Base-by-base conservation (phyloP, 164 flowering plant genomes). In the Kingdonia uniflora region DNA sequence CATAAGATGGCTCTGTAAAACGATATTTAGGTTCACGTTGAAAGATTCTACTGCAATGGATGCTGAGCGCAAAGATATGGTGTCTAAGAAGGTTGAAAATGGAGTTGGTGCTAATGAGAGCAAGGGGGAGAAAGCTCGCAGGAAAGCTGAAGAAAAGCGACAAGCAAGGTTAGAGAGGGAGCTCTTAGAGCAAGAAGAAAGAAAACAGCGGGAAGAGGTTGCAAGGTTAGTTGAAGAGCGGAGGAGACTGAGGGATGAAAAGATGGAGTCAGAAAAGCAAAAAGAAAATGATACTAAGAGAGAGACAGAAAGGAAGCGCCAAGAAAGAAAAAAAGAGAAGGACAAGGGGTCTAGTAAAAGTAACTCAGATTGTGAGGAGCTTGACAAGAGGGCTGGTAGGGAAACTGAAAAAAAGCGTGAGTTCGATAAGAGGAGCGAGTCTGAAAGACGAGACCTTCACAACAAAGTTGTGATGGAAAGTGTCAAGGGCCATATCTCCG, bases 91-190 rank as follows among this genome's bases (percentile, higher is more conserved):
- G 55, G 80, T 75, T 51, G 95, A 87, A 57, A 78, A 74, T 79
- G 95, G 80, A 16, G 52, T 35, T 0, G 70, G 64, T 60, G 65
- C 60, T 52, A 63, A 67, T 41, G 92, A 87, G 71, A 91, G 90
- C 63, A 80, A 71, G 75, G 82, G 74, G 21, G 96, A 87, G 66
- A 85, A 82, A 66, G 96, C 98, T 19, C 85, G 94, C 6, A 72
- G 96, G 63, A 91, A 91, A 70, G 96, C 98, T 59, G 98, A 91
- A 68, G 98, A 91, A 73, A 91, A 77, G 74, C 79, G 88, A 63
- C 92, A 77, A 47, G 98, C 98, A 68, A 84, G 96, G 71, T 52
- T 87, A 68, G 96, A 85, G 71, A 91, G 70, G 70, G 98, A 91
- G 64, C 74, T 80, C 52, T 60, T 79, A 69, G 98, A 87, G 71